Conservation (phyloP, 2,329 filamentous ascomycete genomes). For the Diplocarpon mali region DNA sequence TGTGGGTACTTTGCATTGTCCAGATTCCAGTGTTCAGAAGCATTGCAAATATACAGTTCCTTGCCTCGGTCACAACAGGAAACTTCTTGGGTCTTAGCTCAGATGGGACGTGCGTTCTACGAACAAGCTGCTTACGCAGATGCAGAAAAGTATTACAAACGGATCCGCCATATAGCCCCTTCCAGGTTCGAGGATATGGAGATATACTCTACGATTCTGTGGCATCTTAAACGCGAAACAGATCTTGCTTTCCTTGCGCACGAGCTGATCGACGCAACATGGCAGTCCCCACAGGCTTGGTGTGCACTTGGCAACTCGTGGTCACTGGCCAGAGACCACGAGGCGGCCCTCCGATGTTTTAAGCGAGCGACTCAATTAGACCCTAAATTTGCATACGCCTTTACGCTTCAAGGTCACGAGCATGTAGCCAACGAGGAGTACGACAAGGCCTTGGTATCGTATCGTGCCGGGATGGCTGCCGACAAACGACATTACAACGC, state of each 20-base stretch:
- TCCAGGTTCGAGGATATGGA: slow-evolving; percentile 91
- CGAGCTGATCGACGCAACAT: slow-evolving; percentile 75
- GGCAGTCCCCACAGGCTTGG: slow-evolving; percentile 90
- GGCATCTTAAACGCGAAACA: slow-evolving; percentile 88
- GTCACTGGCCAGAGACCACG: slow-evolving; percentile 83
- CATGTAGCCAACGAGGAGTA: slow-evolving; percentile 95
- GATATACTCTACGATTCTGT: slow-evolving; percentile 96
- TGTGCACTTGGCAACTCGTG: slow-evolving; percentile 91
- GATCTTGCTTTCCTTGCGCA: slow-evolving; percentile 88
- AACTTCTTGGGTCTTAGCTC: slow-evolving; percentile 85
- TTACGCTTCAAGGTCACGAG: slow-evolving; percentile 91
- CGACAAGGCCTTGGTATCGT: slow-evolving; percentile 82
- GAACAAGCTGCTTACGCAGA: slow-evolving; percentile 80
- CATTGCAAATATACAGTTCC: slow-evolving; percentile 60
- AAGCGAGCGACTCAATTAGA: slow-evolving; percentile 86
- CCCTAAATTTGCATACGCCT: slow-evolving; percentile 86
- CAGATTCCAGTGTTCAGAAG: slow-evolving; percentile 68
- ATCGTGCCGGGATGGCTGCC: slow-evolving; percentile 73
- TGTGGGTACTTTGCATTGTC: slow-evolving; percentile 68
- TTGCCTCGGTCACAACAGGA: slow-evolving; percentile 69
- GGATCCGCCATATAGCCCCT: slow-evolving; percentile 68
- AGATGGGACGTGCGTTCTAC: slow-evolving; percentile 83
- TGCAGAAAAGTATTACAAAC: slow-evolving; percentile 76
- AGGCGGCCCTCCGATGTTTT: slow-evolving; percentile 90
- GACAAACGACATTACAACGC: slow-evolving; percentile 92